Evolutionary conservation across 2,329 filamentous ascomycete genomes (phyloP).

Genomic region (Colletotrichum sp.): DNA sequence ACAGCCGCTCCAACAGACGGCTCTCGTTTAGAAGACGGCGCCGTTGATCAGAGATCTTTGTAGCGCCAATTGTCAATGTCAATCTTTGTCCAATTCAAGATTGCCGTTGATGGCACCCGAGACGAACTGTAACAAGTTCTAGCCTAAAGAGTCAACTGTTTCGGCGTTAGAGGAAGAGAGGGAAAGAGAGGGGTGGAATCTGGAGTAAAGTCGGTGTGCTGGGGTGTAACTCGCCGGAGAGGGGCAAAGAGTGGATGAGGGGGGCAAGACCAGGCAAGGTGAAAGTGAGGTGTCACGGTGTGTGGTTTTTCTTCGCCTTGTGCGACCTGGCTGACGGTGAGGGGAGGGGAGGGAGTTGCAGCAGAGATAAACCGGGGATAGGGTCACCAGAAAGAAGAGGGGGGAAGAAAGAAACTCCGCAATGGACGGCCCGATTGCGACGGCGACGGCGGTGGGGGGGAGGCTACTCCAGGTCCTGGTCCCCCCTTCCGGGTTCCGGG

Average conservation of each 20-base stretch:
- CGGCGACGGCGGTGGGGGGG: neutral
- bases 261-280: neutral
- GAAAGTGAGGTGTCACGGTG: neutral
- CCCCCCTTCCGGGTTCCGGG: neutral
- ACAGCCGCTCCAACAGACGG: constrained; percentile 11
- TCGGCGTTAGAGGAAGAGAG: neutral
- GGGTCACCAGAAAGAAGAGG: neutral
- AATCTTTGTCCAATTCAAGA: neutral
- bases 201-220: constrained; percentile 1
- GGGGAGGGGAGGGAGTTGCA: neutral
- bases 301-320: neutral
- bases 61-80: neutral
- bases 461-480: neutral
- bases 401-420: neutral
- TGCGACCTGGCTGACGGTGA: neutral
- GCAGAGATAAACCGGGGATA: neutral
- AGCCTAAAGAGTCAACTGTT: neutral
- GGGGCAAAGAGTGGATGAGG: neutral
- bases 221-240: neutral
- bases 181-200: neutral
- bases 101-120: neutral
- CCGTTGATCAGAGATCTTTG: neutral
- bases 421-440: neutral
- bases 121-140: neutral
- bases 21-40: neutral